These are phyloP conservation scores for Cocos nucifera DNA, from an alignment of 176 grass and related monocot species.

Conservation along the genomic window DNA sequence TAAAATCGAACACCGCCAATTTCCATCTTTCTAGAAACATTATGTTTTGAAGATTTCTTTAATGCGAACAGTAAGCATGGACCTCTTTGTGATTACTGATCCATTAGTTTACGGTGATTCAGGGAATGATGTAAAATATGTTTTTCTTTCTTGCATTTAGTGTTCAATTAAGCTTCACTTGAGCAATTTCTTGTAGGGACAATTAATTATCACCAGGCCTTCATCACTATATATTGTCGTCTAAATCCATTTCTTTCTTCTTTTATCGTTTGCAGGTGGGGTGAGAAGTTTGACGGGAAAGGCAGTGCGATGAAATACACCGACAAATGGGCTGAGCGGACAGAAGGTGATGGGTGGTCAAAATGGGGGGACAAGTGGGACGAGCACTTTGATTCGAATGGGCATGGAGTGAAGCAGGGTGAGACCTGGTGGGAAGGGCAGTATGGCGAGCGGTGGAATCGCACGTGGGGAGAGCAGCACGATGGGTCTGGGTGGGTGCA, in stretches of 20 bases:
- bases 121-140: too few species aligned
- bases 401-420: constrained; percentile 63
- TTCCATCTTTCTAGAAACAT: too few species aligned
- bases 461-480: constrained; percentile 91
- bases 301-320: constrained; percentile 81
- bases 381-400: constrained; percentile 47
- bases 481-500: constrained; percentile 75
- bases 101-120: too few species aligned
- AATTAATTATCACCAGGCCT: not conserved
- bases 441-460: constrained; percentile 74
- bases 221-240: not conserved
- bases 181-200: not conserved
- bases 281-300: constrained; percentile 69
- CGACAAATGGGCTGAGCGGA: constrained; percentile 83
- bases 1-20: too few species aligned
- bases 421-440: constrained; percentile 91
- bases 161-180: too few species aligned
- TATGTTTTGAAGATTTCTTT: too few species aligned
- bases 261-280: constrained; percentile 48
- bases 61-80: too few species aligned
- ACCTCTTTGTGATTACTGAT: too few species aligned
- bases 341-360: constrained; percentile 59
- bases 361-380: constrained; percentile 99
- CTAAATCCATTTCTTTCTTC: not conserved
- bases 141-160: too few species aligned